These are phyloP conservation scores for Melastoma malabathricum DNA, from an alignment of 345 rosid species.

Conservation along the genomic window DNA sequence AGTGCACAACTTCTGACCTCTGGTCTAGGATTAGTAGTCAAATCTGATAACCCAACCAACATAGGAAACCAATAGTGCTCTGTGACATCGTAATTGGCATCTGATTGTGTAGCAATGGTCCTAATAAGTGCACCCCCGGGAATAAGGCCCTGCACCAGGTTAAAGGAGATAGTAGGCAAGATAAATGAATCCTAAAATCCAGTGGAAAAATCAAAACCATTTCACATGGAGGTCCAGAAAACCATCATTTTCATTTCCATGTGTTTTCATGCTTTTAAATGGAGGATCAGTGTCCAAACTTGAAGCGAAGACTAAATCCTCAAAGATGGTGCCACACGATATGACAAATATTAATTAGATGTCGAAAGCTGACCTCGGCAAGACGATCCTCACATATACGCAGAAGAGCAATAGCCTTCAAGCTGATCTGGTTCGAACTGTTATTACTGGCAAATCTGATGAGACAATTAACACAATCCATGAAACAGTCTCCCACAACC, in stretches of 20 bases:
- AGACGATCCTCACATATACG: slow-evolving; percentile 98
- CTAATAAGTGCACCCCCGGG: slow-evolving; percentile 67
- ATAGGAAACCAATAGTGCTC: slow-evolving; percentile 94
- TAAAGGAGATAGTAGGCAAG: not conserved
- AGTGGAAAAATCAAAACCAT: too few species aligned
- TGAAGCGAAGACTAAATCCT: not conserved
- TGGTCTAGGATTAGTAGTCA: slow-evolving; percentile 66
- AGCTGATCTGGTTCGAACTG: slow-evolving; percentile 79
- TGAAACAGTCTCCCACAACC: slow-evolving; percentile 95
- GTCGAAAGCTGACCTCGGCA: slow-evolving; percentile 61
- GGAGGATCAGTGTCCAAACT: too few species aligned
- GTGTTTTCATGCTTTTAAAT: too few species aligned
- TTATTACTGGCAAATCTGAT: slow-evolving; percentile 93
- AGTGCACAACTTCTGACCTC: slow-evolving; percentile 87
- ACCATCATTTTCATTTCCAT: too few species aligned
- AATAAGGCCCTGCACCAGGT: slow-evolving; percentile 52
- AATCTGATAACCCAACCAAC: slow-evolving; percentile 89
- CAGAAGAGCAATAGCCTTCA: slow-evolving; percentile 98
- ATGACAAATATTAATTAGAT: not conserved
- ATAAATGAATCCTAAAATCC: too few species aligned
- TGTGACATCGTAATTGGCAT: slow-evolving; percentile 60
- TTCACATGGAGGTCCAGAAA: too few species aligned
- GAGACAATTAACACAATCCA: slow-evolving; percentile 98
- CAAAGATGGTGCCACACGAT: not conserved
- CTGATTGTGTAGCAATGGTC: slow-evolving; percentile 41